Evolutionary conservation across 768 basidiomycete genomes (phyloP).

Genomic region (Psilocybe sp.): DNA sequence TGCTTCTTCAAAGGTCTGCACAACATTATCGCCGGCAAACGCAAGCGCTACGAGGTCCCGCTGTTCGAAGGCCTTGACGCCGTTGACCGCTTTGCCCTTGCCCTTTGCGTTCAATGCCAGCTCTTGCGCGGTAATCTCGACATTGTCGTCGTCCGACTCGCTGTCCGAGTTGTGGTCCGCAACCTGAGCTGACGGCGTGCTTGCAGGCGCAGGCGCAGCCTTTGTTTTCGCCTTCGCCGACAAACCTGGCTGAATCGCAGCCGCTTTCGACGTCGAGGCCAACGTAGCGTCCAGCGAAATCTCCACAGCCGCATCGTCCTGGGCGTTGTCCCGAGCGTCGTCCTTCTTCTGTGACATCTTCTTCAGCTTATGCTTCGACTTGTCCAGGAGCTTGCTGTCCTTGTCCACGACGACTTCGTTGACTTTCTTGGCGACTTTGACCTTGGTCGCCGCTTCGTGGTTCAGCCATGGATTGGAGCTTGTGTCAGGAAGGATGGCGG

Average conservation of each 20-base stretch:
- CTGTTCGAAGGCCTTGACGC: constrained; percentile 76
- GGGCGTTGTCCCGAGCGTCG: constrained; percentile 55
- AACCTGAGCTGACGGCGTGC: constrained; percentile 40
- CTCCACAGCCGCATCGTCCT: constrained; percentile 79
- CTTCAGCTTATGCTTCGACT: constrained; percentile 72
- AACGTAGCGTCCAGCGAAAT: constrained; percentile 61
- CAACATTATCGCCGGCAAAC: constrained; percentile 96
- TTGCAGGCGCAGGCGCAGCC: constrained; percentile 20
- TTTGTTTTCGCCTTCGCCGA: constrained; percentile 22
- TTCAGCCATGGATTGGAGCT: constrained; percentile 82
- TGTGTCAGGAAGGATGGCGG: constrained; percentile 11
- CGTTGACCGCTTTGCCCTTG: constrained; percentile 40
- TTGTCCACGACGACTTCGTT: constrained; percentile 76
- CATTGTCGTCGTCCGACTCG: constrained; percentile 54
- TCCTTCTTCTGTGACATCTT: constrained; percentile 58
- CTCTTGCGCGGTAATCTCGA: constrained; percentile 74
- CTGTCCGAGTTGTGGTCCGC: constrained; percentile 45
- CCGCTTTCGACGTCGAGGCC: constrained; percentile 32
- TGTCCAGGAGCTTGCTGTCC: constrained; percentile 54
- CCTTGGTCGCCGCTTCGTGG: constrained; percentile 21
- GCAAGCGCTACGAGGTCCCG: constrained; percentile 90
- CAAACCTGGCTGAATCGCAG: constrained; percentile 9
- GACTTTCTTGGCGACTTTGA: constrained; percentile 60
- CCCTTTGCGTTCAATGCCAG: constrained; percentile 34
- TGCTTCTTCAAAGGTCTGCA: constrained; percentile 85